Conservation (phyloP, 805 yeast genomes). For the Brettanomyces sp. region DNA sequence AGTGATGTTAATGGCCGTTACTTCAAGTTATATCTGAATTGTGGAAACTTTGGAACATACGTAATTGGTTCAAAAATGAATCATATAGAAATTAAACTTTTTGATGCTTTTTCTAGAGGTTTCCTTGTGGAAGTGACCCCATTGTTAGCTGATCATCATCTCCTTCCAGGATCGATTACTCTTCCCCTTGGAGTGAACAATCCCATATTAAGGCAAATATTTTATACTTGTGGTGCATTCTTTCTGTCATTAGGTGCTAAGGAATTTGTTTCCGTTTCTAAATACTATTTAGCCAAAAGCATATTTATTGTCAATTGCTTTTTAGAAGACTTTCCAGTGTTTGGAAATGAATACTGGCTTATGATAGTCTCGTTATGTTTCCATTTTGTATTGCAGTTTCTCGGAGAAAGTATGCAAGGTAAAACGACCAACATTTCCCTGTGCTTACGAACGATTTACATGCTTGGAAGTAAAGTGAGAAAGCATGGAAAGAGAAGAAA, state of each 20-base stretch:
- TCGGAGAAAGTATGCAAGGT: conserved; percentile 17
- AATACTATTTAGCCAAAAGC: conserved; percentile 16
- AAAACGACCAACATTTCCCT: conserved; percentile 27
- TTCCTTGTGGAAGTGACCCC: conserved; percentile 33
- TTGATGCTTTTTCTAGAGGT: conserved; percentile 29
- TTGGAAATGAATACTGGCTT: conserved; percentile 30
- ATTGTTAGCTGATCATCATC: conserved; percentile 29
- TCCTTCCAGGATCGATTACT: conserved; percentile 32
- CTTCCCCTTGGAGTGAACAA: conserved; percentile 27
- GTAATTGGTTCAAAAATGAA: conserved; percentile 10
- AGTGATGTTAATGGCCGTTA: conserved; percentile 4
- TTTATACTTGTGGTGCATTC: conserved; percentile 33
- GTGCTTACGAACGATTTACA: conserved; percentile 15
- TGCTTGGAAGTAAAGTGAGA: too few relatives aligned
- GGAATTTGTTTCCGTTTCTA: conserved; percentile 16
- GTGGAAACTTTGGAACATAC: conserved; percentile 11
- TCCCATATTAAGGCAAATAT: conserved; percentile 23
- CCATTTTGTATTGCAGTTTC: conserved; percentile 29
- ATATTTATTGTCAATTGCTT: conserved; percentile 13
- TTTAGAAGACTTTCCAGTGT: conserved; percentile 14
- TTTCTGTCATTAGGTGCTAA: conserved; percentile 26
- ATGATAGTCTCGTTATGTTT: conserved; percentile 29
- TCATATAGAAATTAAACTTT: conserved; percentile 13
- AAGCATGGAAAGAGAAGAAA: too few relatives aligned
- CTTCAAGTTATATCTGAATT: background rate